phyloP scores from a whole-genome alignment of 2,329 filamentous ascomycete species.

The Cytospora schulzeri region DNA sequence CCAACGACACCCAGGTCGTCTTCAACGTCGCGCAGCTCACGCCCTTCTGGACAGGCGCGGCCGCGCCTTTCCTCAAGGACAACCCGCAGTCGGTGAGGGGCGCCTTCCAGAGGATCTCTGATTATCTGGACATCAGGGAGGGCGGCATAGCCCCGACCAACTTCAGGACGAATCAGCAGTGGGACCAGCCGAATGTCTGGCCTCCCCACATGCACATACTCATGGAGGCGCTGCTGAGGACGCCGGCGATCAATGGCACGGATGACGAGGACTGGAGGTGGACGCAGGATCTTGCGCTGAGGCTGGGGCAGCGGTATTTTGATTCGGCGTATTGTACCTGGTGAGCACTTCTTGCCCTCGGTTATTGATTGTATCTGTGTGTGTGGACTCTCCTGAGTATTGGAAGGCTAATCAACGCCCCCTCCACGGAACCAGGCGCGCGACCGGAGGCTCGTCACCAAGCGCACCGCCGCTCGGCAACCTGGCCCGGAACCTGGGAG shows the following conservation, averaged over 20 bases:
- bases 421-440: conserved; percentile 32
- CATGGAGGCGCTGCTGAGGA: conserved; percentile 63
- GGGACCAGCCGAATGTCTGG: conserved; percentile 73
- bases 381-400: neutral
- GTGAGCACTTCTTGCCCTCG: conserved; percentile 40
- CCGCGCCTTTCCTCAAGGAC: conserved; percentile 56
- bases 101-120: conserved; percentile 55
- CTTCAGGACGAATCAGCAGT: conserved; percentile 63
- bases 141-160: conserved; percentile 67
- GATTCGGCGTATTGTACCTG: conserved; percentile 72
- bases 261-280: conserved; percentile 56
- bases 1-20: conserved; percentile 54
- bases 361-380: too few species aligned
- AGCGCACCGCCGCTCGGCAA: conserved; percentile 53
- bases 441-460: conserved; percentile 63
- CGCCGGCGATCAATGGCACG: conserved; percentile 56
- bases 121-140: conserved; percentile 51
- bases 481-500: conserved; percentile 45
- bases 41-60: conserved; percentile 70
- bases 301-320: conserved; percentile 65
- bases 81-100: conserved; percentile 60
- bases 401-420: neutral
- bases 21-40: conserved; percentile 65
- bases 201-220: conserved; percentile 67
- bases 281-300: conserved; percentile 57